Evolutionary conservation across 73 alveolate species (phyloP).

Genomic region (Paramecium caudatum): DNA sequence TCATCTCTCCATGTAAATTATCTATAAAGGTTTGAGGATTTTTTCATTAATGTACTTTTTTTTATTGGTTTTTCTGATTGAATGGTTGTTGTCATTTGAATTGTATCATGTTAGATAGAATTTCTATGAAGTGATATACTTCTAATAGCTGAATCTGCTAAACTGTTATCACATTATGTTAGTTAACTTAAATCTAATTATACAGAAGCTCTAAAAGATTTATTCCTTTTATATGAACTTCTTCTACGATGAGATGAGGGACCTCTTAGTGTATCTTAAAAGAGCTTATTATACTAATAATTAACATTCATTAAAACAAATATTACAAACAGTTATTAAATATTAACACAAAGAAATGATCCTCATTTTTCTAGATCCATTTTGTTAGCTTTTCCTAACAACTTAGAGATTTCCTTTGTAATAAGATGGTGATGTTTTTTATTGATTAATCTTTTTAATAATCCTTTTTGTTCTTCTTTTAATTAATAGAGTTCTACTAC

Average conservation of each 20-base stretch:
- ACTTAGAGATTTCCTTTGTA: conserved; percentile 79
- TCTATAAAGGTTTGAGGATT: conserved; percentile 16
- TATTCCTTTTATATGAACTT: background rate
- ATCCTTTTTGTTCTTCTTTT: conserved; percentile 77
- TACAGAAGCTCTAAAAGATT: background rate
- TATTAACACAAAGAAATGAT: background rate
- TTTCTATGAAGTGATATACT: background rate
- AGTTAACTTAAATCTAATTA: background rate
- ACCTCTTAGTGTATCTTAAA: background rate
- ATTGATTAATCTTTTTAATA: conserved; percentile 79
- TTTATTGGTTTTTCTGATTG: conserved; percentile 3
- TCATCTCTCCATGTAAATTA: background rate
- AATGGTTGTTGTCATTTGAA: background rate
- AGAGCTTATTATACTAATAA: background rate
- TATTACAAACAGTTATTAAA: no score
- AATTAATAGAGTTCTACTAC: conserved; percentile 79
- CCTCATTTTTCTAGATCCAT: conserved; percentile 72
- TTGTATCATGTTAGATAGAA: background rate
- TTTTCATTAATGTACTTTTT: background rate
- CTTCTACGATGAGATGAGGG: background rate
- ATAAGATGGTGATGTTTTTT: conserved; percentile 83
- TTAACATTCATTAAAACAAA: background rate
- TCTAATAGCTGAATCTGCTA: background rate
- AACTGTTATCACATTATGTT: background rate
- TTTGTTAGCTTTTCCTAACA: conserved; percentile 17